Evolutionary conservation across 1,139 yeast species (phyloP).

Genomic region (Sugiyamaella paludigena): DNA sequence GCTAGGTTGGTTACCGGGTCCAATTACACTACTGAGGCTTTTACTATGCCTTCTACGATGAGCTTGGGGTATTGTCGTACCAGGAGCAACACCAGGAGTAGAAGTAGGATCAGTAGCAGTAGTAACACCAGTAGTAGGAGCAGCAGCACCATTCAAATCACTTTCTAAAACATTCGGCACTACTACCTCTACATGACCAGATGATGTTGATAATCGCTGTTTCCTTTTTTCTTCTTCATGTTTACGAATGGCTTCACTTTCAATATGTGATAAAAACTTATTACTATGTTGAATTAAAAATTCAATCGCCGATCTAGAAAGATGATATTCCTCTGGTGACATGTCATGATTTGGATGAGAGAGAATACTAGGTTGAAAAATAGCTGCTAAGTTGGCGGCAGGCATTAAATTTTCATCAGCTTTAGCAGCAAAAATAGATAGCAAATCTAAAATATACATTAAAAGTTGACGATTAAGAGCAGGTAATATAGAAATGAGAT

Average conservation of each 20-base stretch:
- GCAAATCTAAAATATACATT: conserved; percentile 82
- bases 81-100: neutral
- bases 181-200: neutral
- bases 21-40: conserved; percentile 35
- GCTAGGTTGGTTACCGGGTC: neutral
- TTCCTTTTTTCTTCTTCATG: conserved; percentile 28
- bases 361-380: conserved; percentile 90
- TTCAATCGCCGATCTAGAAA: conserved; percentile 83
- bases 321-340: conserved; percentile 86
- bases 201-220: neutral
- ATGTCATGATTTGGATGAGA: conserved; percentile 92
- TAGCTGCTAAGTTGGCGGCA: conserved; percentile 88
- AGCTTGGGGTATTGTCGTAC: conserved; percentile 3
- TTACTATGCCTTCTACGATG: conserved; percentile 34
- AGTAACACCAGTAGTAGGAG: neutral
- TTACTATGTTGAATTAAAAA: conserved; percentile 78
- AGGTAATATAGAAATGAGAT: conserved; percentile 65
- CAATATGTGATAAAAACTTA: conserved; percentile 61
- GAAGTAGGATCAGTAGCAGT: neutral
- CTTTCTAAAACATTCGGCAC: neutral
- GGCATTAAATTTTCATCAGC: conserved; percentile 84
- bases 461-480: conserved; percentile 71
- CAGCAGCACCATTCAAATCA: neutral
- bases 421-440: conserved; percentile 81
- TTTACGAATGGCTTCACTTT: conserved; percentile 34